Percentiles rank a stretch among this genome's conserved stretches.
Conservation (phyloP, 306 rosid genomes). For the Begonia masoniana region DNA sequence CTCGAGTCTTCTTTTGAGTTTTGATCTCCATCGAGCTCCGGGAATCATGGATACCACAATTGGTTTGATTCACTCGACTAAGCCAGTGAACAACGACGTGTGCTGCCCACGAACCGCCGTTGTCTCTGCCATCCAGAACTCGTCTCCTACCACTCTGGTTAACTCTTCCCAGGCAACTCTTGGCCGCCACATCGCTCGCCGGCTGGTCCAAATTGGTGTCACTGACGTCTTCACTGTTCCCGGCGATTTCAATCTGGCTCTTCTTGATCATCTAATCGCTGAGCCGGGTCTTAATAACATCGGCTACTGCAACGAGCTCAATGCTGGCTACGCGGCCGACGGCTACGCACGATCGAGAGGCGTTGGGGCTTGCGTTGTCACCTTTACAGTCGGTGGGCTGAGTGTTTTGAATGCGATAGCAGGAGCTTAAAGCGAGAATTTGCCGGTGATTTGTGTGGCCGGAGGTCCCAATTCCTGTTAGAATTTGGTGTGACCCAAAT, state of each 20-base stretch:
- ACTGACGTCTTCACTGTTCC: conserved; percentile 48
- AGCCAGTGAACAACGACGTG: conserved; percentile 10
- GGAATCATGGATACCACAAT: conserved; percentile 19
- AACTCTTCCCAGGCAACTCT: conserved; percentile 24
- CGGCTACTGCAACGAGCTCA: conserved; percentile 56
- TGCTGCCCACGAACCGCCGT: conserved; percentile 14
- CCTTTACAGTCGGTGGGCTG: no score
- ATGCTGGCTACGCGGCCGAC: conserved; percentile 59
- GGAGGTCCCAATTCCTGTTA: no score
- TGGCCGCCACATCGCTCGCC: conserved; percentile 38
- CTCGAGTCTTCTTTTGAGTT: no score
- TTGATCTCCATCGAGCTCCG: no score
- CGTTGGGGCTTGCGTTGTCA: no score
- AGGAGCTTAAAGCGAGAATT: no score
- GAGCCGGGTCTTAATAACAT: conserved; percentile 26
- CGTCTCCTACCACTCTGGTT: conserved; percentile 2
- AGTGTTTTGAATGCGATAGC: no score
- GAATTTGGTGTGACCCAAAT: no score
- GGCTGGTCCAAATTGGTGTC: conserved; percentile 38
- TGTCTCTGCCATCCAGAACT: conserved; percentile 13
- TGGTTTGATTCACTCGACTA: conserved; percentile 20
- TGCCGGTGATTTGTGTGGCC: no score
- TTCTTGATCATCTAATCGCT: conserved; percentile 43
- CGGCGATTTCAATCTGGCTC: conserved; percentile 45
- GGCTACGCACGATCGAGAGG: conserved; percentile 43